Conservation (phyloP, 164 flowering plant species). For the Warburgia ugandensis region DNA sequence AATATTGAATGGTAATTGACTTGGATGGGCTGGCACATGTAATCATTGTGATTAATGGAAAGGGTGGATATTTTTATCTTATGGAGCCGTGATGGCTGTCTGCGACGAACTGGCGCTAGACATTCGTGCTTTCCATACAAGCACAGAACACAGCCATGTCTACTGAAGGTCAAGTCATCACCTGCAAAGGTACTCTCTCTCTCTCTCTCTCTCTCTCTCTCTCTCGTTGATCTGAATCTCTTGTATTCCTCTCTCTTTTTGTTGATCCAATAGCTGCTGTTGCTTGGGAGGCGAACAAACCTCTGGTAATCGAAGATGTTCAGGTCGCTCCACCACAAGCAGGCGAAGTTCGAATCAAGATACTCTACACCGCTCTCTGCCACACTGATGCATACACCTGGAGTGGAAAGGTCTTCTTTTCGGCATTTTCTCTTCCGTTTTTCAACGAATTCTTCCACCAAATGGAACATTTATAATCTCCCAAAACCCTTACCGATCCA, state of each 20-base stretch:
- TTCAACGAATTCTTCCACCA: too few species aligned
- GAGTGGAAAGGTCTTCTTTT: constrained; percentile 80
- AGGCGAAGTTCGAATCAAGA: constrained; percentile 87
- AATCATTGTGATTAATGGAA: too few species aligned
- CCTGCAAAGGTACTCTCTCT: constrained; percentile 81
- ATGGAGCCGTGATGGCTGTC: too few species aligned
- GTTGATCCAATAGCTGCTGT: constrained; percentile 74
- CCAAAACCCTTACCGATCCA: too few species aligned
- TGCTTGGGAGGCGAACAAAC: constrained; percentile 92
- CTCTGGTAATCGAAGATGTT: constrained; percentile 64
- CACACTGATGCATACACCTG: constrained; percentile 98
- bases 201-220: constrained; percentile 7
- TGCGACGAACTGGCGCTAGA: too few species aligned
- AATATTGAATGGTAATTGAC: too few species aligned
- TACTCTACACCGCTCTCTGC: constrained; percentile 88
- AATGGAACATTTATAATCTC: too few species aligned
- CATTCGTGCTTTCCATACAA: too few species aligned
- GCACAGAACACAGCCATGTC: too few species aligned
- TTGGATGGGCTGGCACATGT: too few species aligned
- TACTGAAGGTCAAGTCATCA: constrained; percentile 85
- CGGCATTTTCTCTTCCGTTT: not conserved
- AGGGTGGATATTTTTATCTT: too few species aligned
- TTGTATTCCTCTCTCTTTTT: not conserved
- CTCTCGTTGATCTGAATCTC: not conserved
- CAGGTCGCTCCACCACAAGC: constrained; percentile 97